These are phyloP conservation scores for Trichoderma orchidacearum DNA, from an alignment of 495 filamentous ascomycete genomes.

Conservation along the genomic window DNA sequence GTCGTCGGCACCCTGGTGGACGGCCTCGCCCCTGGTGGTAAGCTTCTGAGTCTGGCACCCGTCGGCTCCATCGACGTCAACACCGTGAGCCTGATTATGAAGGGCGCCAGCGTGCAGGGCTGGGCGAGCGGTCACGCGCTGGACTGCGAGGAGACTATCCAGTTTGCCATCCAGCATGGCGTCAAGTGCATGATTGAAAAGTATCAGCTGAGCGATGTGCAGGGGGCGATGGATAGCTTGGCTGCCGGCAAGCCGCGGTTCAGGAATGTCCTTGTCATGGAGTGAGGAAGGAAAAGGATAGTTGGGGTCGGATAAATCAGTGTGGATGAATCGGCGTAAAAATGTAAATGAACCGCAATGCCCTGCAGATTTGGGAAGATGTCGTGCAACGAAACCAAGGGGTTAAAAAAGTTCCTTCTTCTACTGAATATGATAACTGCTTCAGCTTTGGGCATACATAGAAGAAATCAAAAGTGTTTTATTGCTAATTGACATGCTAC, in stretches of 20 bases:
- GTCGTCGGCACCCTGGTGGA: conserved; percentile 38
- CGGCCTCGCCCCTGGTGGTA: conserved; percentile 42
- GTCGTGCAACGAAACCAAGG: too few relatives aligned
- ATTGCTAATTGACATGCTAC: too few relatives aligned
- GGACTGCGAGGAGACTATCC: conserved; percentile 53
- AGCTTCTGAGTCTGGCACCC: conserved; percentile 44
- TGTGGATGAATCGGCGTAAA: too few relatives aligned
- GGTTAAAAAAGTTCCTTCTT: too few relatives aligned
- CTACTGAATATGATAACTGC: too few relatives aligned
- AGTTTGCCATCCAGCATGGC: conserved; percentile 40
- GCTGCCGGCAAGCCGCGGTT: conserved; percentile 31
- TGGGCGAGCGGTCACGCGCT: conserved; percentile 50
- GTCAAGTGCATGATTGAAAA: conserved; percentile 52
- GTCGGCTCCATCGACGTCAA: conserved; percentile 39
- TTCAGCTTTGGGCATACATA: too few relatives aligned
- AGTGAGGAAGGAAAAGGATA: too few relatives aligned
- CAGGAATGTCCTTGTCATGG: conserved; percentile 37
- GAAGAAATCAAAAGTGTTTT: too few relatives aligned
- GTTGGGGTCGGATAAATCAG: too few relatives aligned
- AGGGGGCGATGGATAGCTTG: conserved; percentile 39
- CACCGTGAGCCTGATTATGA: conserved; percentile 29
- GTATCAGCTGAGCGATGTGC: conserved; percentile 43
- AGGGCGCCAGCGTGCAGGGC: conserved; percentile 40
- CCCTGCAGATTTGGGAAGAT: too few relatives aligned
- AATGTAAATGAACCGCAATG: too few relatives aligned